Conservation (phyloP, 805 yeast genomes). For the Huiozyma naganishii region DNA sequence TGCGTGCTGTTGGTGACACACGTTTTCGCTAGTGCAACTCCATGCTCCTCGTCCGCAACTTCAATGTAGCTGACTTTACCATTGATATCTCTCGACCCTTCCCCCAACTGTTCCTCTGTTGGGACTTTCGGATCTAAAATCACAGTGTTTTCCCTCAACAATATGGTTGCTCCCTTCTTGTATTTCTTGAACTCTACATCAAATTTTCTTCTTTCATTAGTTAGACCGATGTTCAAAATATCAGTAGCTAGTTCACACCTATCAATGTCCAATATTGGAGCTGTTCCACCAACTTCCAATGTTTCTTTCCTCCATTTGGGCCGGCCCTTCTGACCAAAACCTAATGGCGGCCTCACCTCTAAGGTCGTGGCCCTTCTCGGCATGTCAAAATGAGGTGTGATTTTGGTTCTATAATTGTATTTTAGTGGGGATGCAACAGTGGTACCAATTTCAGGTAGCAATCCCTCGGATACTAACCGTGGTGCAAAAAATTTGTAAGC, state of each 20-base stretch:
- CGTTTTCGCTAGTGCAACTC: conserved; percentile 39
- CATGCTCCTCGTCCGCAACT: conserved; percentile 20
- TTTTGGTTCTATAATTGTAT: conserved; percentile 75
- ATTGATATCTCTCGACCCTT: conserved; percentile 36
- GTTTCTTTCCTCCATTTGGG: conserved; percentile 51
- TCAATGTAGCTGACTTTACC: conserved; percentile 32
- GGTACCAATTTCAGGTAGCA: conserved; percentile 49
- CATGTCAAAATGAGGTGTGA: conserved; percentile 89
- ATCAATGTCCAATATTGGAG: conserved; percentile 74
- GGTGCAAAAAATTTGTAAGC: conserved; percentile 78
- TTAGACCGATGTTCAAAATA: conserved; percentile 64
- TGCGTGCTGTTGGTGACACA: conserved; percentile 74
- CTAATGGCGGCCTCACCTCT: conserved; percentile 55
- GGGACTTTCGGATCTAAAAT: conserved; percentile 22
- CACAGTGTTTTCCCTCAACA: conserved; percentile 69
- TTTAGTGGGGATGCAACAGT: conserved; percentile 72
- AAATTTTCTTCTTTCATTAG: conserved; percentile 52
- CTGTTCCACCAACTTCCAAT: conserved; percentile 43
- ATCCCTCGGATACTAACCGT: conserved; percentile 29
- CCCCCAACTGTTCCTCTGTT: conserved; percentile 27
- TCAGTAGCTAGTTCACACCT: conserved; percentile 86
- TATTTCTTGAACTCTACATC: conserved; percentile 35
- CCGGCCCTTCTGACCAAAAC: conserved; percentile 81
- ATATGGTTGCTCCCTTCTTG: conserved; percentile 77
- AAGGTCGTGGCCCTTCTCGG: conserved; percentile 44